These are phyloP conservation scores for Myxozyma neglecta DNA, from an alignment of 805 yeast genomes.

Conservation along the genomic window DNA sequence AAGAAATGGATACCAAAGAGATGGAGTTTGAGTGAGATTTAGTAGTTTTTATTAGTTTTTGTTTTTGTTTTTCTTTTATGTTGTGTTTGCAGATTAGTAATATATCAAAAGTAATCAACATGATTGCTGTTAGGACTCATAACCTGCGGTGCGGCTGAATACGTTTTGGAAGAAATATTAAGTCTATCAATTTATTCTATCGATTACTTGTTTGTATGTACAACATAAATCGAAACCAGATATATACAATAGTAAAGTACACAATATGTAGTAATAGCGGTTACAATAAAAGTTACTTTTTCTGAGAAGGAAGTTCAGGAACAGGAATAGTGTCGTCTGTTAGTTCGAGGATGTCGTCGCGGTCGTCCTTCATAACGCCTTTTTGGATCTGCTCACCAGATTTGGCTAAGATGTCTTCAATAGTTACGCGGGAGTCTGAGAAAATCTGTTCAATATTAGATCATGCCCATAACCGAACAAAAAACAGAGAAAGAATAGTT, in stretches of 20 bases:
- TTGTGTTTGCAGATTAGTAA: neutral
- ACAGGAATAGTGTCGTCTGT: constrained; percentile 2
- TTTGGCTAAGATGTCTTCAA: constrained; percentile 22
- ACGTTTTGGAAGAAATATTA: no score
- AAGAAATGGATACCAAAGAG: no score
- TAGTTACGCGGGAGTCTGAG: constrained; percentile 16
- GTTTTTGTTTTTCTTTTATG: neutral
- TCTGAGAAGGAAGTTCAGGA: neutral
- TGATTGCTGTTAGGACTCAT: no score
- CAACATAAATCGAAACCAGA: neutral
- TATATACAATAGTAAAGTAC: neutral
- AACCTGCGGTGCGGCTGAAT: no score
- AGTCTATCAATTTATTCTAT: no score
- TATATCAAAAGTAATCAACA: neutral
- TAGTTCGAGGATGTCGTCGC: constrained; percentile 22
- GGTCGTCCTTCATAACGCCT: constrained; percentile 11
- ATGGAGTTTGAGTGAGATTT: no score
- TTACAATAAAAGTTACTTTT: neutral
- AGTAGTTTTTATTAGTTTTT: neutral
- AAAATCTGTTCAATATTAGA: constrained; percentile 14
- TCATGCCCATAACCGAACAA: no score
- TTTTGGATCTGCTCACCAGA: constrained; percentile 15
- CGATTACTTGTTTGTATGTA: neutral
- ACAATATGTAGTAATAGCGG: neutral
- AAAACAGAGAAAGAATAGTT: no score